Evolutionary conservation across 2,329 filamentous ascomycete species (phyloP).

Genomic region (Sclerotinia glacialis): DNA sequence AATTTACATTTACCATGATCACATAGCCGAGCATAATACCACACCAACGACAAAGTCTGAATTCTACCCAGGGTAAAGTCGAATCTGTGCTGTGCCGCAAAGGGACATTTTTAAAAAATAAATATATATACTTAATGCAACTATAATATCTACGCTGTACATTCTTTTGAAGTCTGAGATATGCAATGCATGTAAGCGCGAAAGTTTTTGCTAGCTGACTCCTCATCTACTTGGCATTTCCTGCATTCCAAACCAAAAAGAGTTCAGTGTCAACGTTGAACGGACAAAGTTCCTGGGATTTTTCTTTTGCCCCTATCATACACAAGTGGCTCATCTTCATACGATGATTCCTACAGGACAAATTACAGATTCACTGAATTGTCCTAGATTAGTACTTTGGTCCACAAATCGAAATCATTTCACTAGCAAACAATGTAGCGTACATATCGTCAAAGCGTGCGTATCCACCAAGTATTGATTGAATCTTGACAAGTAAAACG

Average conservation of each 20-base stretch:
- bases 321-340: not conserved
- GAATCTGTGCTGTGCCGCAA: not conserved
- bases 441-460: conserved; percentile 13
- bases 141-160: not conserved
- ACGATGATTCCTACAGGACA: not conserved
- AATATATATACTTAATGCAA: not conserved
- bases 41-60: not conserved
- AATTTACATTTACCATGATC: not conserved
- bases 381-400: not conserved
- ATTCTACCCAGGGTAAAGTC: not conserved
- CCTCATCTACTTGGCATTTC: conserved; percentile 3
- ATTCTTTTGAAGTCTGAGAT: conserved; percentile 4
- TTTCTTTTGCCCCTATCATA: conserved; percentile 11
- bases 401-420: conserved; percentile 7
- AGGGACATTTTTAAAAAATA: not conserved
- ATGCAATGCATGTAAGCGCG: conserved; percentile 12
- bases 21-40: not conserved
- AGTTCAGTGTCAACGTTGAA: not conserved
- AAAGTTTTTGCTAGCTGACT: not conserved
- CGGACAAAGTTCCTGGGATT: not conserved
- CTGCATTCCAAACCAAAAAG: conserved; percentile 15
- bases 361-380: not conserved
- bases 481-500: conserved; percentile 10
- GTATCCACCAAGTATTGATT: conserved; percentile 1
- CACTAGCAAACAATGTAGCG: conserved; percentile 3